Percentiles rank a stretch among this genome's conserved stretches.
Evolutionary conservation across 192 early-diverging fungal genomes (phyloP).

Genomic region (Coemansia sp.): DNA sequence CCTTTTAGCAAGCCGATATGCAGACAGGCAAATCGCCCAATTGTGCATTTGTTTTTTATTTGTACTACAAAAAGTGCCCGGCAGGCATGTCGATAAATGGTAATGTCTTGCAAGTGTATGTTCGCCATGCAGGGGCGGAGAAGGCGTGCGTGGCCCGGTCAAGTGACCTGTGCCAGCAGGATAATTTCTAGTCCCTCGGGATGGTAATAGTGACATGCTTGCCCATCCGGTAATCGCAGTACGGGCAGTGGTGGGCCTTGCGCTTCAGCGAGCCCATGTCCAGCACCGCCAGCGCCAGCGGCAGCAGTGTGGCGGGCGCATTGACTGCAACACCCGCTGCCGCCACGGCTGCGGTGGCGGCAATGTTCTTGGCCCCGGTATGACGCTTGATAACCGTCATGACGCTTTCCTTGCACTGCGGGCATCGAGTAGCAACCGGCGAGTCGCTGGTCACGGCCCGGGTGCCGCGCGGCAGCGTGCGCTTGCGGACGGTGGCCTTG

Average conservation of each 20-base stretch:
- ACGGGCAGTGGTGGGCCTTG: slow-evolving; percentile 43
- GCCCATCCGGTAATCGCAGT: slow-evolving; percentile 44
- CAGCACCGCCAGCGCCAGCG: slow-evolving; percentile 40
- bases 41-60: slow-evolving; percentile 4
- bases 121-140: slow-evolving; percentile 2
- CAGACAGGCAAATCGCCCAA: not conserved
- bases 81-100: not conserved
- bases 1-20: not conserved
- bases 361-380: slow-evolving; percentile 38
- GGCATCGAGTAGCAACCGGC: slow-evolving; percentile 29
- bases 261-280: slow-evolving; percentile 39
- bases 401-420: slow-evolving; percentile 22
- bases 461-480: slow-evolving; percentile 23
- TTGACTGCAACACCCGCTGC: slow-evolving; percentile 36
- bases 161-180: not conserved
- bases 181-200: slow-evolving; percentile 15
- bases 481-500: slow-evolving; percentile 9
- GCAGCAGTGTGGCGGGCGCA: slow-evolving; percentile 33
- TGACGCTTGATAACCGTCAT: slow-evolving; percentile 39
- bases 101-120: not conserved
- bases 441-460: slow-evolving; percentile 20
- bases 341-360: slow-evolving; percentile 32
- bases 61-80: not conserved
- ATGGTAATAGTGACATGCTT: slow-evolving; percentile 44
- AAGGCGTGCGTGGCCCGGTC: not conserved